Evolutionary conservation across 371 early-diverging fungal species (phyloP).

Genomic region (Mucor sp.): DNA sequence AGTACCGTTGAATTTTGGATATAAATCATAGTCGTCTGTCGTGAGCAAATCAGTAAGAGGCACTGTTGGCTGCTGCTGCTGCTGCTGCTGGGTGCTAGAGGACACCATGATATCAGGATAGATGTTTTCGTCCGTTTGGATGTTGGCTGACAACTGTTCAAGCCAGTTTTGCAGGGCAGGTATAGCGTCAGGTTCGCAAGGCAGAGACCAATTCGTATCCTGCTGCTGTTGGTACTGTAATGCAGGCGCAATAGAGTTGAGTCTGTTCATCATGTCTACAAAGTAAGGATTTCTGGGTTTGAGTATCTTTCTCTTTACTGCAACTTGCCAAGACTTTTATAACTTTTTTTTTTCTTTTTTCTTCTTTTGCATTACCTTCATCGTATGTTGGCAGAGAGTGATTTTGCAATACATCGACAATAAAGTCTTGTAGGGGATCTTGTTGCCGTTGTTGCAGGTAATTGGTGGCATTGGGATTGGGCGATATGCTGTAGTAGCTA

Average conservation of each 20-base stretch:
- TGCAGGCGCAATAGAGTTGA: slow-evolving; percentile 37
- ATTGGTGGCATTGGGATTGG: slow-evolving; percentile 1
- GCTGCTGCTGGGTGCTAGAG: neutral
- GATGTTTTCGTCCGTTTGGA: slow-evolving; percentile 33
- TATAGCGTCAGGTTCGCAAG: slow-evolving; percentile 41
- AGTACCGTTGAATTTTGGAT: slow-evolving; percentile 16
- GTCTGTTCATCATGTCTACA: slow-evolving; percentile 52
- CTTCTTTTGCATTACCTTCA: slow-evolving; percentile 36
- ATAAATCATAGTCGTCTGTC: slow-evolving; percentile 14
- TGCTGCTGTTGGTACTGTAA: slow-evolving; percentile 25
- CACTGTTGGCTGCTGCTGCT: neutral
- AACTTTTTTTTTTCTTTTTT: neutral
- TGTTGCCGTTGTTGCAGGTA: neutral
- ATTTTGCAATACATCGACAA: slow-evolving; percentile 49
- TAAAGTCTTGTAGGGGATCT: slow-evolving; percentile 43
- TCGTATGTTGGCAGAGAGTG: slow-evolving; percentile 48
- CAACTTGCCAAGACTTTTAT: neutral
- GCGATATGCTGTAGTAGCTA: slow-evolving; percentile 10
- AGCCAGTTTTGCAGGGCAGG: slow-evolving; percentile 52
- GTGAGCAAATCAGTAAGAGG: neutral
- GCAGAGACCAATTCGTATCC: slow-evolving; percentile 31
- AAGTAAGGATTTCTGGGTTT: slow-evolving; percentile 15
- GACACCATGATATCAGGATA: slow-evolving; percentile 18
- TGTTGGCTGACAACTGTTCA: slow-evolving; percentile 49
- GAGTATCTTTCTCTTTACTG: neutral